Evolutionary conservation across 2,329 filamentous ascomycete genomes (phyloP), one percentile per base, ranked within the genome.

Genomic region (Penicillium brasilianum): DNA sequence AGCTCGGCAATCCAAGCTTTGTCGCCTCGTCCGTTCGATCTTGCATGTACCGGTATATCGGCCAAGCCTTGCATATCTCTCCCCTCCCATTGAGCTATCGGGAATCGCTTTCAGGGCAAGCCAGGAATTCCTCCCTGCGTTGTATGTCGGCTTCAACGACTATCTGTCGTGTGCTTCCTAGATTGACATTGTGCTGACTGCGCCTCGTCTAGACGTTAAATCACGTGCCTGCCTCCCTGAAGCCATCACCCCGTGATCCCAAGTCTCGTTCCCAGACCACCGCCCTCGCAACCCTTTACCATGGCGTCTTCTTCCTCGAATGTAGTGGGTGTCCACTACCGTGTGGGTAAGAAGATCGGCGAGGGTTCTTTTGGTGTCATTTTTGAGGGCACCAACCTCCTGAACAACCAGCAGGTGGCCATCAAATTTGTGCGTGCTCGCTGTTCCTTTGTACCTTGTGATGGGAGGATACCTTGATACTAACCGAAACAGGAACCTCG

Each of bases 351-450:
- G 87, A 99, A 99, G 84, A 98, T 99, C 72, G 95, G 95, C 78
- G 95, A 98, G 87, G 94, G 94, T 68, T 97, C 93, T 41, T 98
- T 98, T 75, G 94, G 94, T 84, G 95, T 98, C 72, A 97, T 98
- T 76, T 98, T 98, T 75, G 95, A 98, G 81, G 95, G 95, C 71
- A 98, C 93, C 75, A 99, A 99, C 79, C 86, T 99, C 72, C 85
- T 99, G 79, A 99, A 99, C 85, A 97, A 96, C 81, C 95, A 98
- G 80, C 93, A 97, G 82, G 94, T 99, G 66, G 95, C 95, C 74
- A 99, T 99, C 85, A 99, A 99, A 85, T 99, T 99, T 81, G 92
- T 96, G 82, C 75, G 91, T 88, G 44, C 53, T 57, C 52, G 25
- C 44, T 3, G 41, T 16, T 25, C 20, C 7, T n/a, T 16, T 18